phyloP scores from a whole-genome alignment of 2,329 filamentous ascomycete genomes.

The Neonectria ditissima region DNA sequence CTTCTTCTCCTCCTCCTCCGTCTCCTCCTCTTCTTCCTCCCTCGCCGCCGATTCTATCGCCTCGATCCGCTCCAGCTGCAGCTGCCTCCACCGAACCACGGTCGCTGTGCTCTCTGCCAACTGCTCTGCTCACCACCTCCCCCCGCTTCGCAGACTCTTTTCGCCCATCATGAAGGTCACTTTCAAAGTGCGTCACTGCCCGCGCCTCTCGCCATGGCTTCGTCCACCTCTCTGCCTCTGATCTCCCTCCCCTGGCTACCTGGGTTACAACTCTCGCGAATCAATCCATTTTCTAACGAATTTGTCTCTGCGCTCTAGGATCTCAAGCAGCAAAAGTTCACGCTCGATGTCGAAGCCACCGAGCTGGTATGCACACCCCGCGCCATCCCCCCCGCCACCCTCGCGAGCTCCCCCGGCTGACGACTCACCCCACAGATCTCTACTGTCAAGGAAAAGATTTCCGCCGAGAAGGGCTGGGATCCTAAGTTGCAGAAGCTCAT shows the following conservation, averaged over 20 bases:
- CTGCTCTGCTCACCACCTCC: slow-evolving; percentile 33
- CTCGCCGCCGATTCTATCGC: slow-evolving; percentile 12
- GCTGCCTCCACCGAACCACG: slow-evolving; percentile 10
- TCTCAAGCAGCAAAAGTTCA: slow-evolving; percentile 98
- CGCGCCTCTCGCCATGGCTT: slow-evolving; percentile 2
- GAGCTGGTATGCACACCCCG: slow-evolving; percentile 79
- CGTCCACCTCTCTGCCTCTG: slow-evolving; percentile 5
- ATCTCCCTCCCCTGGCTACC: slow-evolving; percentile 6
- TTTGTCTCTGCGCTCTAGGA: slow-evolving; percentile 69
- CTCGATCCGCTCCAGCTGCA: slow-evolving; percentile 14
- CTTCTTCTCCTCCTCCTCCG: slow-evolving; percentile 19
- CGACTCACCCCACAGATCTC: slow-evolving; percentile 72
- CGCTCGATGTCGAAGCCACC: slow-evolving; percentile 91
- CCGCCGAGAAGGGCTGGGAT: slow-evolving; percentile 94
- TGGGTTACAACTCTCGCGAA: background rate
- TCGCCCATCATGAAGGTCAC: slow-evolving; percentile 75
- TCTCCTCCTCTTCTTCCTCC: slow-evolving; percentile 19
- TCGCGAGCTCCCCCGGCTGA: slow-evolving; percentile 31
- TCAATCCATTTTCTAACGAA: background rate
- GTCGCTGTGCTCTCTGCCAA: slow-evolving; percentile 9
- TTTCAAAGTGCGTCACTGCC: slow-evolving; percentile 65
- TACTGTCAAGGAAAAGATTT: slow-evolving; percentile 91
- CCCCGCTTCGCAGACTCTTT: slow-evolving; percentile 45
- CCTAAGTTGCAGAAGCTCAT: slow-evolving; percentile 93
- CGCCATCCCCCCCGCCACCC: slow-evolving; percentile 35